phyloP scores from a whole-genome alignment of 495 filamentous ascomycete genomes.

The Corynascus novoguineensis region DNA sequence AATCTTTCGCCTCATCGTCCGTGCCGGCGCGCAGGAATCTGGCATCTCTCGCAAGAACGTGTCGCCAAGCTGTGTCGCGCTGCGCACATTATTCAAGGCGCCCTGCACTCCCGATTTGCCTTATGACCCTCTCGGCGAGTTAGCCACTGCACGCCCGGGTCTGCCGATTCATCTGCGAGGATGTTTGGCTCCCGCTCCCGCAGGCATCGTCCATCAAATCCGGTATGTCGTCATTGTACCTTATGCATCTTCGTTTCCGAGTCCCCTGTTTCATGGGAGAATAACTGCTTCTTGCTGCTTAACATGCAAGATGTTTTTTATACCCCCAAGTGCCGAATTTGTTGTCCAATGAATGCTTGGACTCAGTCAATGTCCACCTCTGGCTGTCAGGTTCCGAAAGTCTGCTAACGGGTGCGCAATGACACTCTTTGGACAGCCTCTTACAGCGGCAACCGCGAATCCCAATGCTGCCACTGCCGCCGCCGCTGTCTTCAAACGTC shows the following conservation, averaged over 20 bases:
- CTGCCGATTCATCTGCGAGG: slow-evolving; percentile 19
- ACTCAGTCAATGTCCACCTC: slow-evolving; percentile 1
- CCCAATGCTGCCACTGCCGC: slow-evolving; percentile 71
- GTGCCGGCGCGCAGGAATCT: too few relatives aligned
- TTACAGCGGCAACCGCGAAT: slow-evolving; percentile 56
- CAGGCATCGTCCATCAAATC: slow-evolving; percentile 40
- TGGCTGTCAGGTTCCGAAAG: background rate
- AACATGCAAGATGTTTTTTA: too few relatives aligned
- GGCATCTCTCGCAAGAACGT: background rate
- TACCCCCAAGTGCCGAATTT: too few relatives aligned
- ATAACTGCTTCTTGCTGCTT: too few relatives aligned
- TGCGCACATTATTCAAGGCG: background rate
- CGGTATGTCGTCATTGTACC: slow-evolving; percentile 41
- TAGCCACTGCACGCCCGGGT: slow-evolving; percentile 14
- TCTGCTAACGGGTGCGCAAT: slow-evolving; percentile 16
- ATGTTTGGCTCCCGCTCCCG: slow-evolving; percentile 46
- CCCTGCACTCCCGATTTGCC: background rate
- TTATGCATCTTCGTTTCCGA: background rate
- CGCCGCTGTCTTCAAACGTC: slow-evolving; percentile 70
- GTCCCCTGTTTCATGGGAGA: background rate
- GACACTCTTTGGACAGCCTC: slow-evolving; percentile 41
- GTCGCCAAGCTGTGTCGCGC: background rate
- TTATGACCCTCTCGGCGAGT: slow-evolving; percentile 20
- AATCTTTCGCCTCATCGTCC: slow-evolving; percentile 2
- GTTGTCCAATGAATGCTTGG: background rate